Base-by-base conservation (phyloP, 345 rosid species). In the Physaria fendleri region DNA sequence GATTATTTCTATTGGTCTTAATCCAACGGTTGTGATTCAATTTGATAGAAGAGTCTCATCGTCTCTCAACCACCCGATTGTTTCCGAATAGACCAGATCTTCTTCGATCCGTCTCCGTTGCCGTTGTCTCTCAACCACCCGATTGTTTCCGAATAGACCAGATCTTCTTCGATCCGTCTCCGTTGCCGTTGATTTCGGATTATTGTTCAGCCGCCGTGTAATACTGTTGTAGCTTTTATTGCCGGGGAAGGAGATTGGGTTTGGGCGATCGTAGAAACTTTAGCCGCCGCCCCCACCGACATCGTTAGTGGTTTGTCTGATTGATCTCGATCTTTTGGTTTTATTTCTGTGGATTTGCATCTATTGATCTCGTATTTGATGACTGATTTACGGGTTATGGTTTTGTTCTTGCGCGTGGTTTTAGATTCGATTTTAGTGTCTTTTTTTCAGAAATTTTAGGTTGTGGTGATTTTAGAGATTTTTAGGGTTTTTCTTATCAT, bases 41-140 rank as follows among this genome's bases (percentile, higher is more conserved):
- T 69, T 53, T 6, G 28, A 52, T 48, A n/a, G 1, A 24, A n/a
- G 47, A 28, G 45, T 57, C 58, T 66, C 71, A 23, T 66, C 71
- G 57, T 59, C 65, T 67, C 65, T 68, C 68, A 61, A 61, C 67
- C 73, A 61, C 73, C 73, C 35, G 73, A 69, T 69, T 61, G 49
- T 40, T 32, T 21, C n/a, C n/a, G 30, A 37, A 15, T 22, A 5
- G 29, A 27, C 56, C 43, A 61, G 73, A 61, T 69, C 68, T 38
- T 28, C 68, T 29, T 29, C 68, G 68, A 60, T 68, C 67, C 73
- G 41, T 13, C 65, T 48, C 62, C 58, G 41, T 39, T 64, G 57
- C 71, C 57, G 50, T 57, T 40, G 43, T n/a, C n/a, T n/a, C n/a
- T n/a, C n/a, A n/a, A n/a, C n/a, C n/a, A n/a, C n/a, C n/a, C n/a